phyloP scores from a whole-genome alignment of 768 basidiomycete species.

The Agaricus sinodeliciosus region DNA sequence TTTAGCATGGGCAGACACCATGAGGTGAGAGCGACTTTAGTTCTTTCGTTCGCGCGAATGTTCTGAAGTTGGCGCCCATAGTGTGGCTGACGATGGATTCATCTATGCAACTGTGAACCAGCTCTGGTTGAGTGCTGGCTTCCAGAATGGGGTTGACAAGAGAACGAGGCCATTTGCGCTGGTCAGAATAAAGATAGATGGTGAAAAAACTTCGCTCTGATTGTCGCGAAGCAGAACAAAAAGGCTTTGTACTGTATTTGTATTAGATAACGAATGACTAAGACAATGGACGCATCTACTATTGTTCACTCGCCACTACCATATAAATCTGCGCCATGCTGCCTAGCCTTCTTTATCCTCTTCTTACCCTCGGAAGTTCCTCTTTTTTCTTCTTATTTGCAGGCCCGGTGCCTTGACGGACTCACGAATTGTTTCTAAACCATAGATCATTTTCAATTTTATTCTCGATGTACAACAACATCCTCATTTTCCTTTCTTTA shows the following conservation, averaged over 20 bases:
- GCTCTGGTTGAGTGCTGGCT: slow-evolving; percentile 11
- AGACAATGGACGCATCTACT: background rate
- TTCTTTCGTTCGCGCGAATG: background rate
- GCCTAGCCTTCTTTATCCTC: background rate
- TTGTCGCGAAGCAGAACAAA: background rate
- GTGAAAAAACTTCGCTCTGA: slow-evolving; percentile 4
- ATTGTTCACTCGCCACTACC: background rate
- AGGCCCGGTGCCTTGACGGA: slow-evolving; percentile 23
- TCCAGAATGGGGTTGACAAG: slow-evolving; percentile 14
- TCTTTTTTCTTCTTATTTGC: background rate
- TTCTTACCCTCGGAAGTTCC: background rate
- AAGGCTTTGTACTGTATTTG: background rate
- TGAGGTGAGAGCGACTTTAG: slow-evolving; percentile 3
- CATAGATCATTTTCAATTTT: slow-evolving; percentile 3
- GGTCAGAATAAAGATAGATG: slow-evolving; percentile 10
- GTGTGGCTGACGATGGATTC: slow-evolving; percentile 13
- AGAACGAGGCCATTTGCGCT: slow-evolving; percentile 13
- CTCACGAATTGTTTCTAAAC: slow-evolving; percentile 11
- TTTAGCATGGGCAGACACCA: slow-evolving; percentile 13
- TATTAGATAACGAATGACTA: background rate
- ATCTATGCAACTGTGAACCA: slow-evolving; percentile 14
- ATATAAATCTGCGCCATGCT: background rate
- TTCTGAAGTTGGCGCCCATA: background rate
- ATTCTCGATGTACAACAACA: slow-evolving; percentile 15
- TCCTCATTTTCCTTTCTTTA: slow-evolving; percentile 15